These are phyloP conservation scores for Trichoderma pleuroti DNA, from an alignment of 2,329 filamentous ascomycete genomes.

Conservation along the genomic window DNA sequence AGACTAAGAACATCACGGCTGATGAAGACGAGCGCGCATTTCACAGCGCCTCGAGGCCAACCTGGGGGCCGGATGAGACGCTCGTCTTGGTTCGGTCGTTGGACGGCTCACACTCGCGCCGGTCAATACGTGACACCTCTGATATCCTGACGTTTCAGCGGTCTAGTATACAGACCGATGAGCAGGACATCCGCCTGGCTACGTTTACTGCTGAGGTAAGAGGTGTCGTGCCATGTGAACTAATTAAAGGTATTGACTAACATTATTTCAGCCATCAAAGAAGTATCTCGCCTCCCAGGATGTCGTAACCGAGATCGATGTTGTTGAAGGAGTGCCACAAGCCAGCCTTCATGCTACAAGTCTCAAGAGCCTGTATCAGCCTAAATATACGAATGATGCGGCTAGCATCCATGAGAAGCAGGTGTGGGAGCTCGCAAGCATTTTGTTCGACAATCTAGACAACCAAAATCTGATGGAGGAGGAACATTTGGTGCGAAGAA, in stretches of 20 bases:
- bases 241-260: slow-evolving; percentile 15
- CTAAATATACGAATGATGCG: slow-evolving; percentile 40
- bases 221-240: not conserved
- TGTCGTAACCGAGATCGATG: slow-evolving; percentile 50
- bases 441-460: slow-evolving; percentile 74
- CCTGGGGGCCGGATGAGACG: slow-evolving; percentile 72
- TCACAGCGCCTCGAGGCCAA: slow-evolving; percentile 71
- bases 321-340: slow-evolving; percentile 57
- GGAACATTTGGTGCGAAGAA: slow-evolving; percentile 47
- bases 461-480: slow-evolving; percentile 40
- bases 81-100: slow-evolving; percentile 55
- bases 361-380: slow-evolving; percentile 40
- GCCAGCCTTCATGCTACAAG: slow-evolving; percentile 44
- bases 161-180: slow-evolving; percentile 57
- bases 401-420: slow-evolving; percentile 62
- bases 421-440: slow-evolving; percentile 81
- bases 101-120: slow-evolving; percentile 40
- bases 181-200: slow-evolving; percentile 61
- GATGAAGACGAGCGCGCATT: slow-evolving; percentile 62
- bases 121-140: slow-evolving; percentile 25
- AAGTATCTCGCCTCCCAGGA: slow-evolving; percentile 55
- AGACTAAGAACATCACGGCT: slow-evolving; percentile 66
- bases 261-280: slow-evolving; percentile 47
- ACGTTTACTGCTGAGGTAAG: slow-evolving; percentile 56
- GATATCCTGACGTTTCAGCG: slow-evolving; percentile 35